phyloP scores from a whole-genome alignment of 75 land plant species.

The Cupressus sempervirens region DNA sequence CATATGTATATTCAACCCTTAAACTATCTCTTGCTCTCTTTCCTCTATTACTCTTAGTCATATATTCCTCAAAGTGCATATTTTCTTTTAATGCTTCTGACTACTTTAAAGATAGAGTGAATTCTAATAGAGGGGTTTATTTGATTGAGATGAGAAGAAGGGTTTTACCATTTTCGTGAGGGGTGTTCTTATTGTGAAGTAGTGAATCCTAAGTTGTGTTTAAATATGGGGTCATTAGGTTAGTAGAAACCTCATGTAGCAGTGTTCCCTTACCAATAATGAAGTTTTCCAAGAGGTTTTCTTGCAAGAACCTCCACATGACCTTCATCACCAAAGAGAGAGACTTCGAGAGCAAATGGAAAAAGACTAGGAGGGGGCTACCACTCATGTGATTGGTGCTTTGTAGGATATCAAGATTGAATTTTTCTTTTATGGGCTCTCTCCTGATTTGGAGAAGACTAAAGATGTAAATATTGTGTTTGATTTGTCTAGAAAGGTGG shows the following conservation, averaged over 20 bases:
- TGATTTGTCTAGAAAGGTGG: background rate
- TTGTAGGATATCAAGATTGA: background rate
- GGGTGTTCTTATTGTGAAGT: no score
- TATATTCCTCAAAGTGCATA: no score
- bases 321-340: constrained; percentile 43
- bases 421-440: background rate
- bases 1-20: no score
- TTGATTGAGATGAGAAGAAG: no score
- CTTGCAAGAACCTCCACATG: background rate
- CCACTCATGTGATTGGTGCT: background rate
- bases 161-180: no score
- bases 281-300: no score
- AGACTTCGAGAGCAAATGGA: constrained; percentile 16
- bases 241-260: background rate
- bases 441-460: background rate
- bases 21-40: no score
- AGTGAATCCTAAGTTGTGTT: no score
- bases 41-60: no score
- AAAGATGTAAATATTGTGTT: background rate
- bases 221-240: background rate
- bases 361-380: background rate
- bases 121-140: no score
- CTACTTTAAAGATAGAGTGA: no score
- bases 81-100: no score
- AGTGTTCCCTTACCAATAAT: constrained; percentile 8